Evolutionary conservation across 192 early-diverging fungal genomes (phyloP), one percentile per base, ranked within the genome.

Genomic region (Gigaspora rosea): DNA sequence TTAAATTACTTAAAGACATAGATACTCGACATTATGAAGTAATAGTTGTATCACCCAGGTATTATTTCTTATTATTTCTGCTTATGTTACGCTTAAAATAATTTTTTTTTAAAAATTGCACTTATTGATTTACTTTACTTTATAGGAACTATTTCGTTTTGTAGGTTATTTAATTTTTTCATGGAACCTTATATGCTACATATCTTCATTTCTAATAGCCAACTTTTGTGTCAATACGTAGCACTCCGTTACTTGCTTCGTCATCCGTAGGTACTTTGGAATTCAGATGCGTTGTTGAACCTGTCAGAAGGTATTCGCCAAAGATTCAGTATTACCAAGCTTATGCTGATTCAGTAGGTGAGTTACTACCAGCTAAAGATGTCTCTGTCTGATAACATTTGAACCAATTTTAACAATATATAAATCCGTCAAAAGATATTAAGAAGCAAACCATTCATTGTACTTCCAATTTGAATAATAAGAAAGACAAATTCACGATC

Each of bases 261-360:
- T 91, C 89, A 49, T 89, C 92, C 1, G 94, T 95, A 0, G 95
- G 95, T 6, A 95, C 95, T 11, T 88, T 95, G 8, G 95, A 96
- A 78, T 94, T 91, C 84, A 86, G 93, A 54, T 93, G 91, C 61
- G 94, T 95, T 78, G 91, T 91, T 70, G 95, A 96, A 79, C 94
- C 95, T 1, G 88, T 95, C 32, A 81, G 94, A 70, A 78, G 79
- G 0, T 86, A 86, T 75, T 83, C 84, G 12, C 79, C 85, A 4
- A 82, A 91, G 20, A 80, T 89, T 6, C 84, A 89, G 64, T 92
- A 90, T 73, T 89, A 91, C 74, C 90, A 94, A 72, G 92, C 92
- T 9, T 85, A 71, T 72, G 87, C 86, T 50, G 83, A 88, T 57
- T 71, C 50, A 10, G 80, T 93, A 58, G 82, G 84, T 85, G 74